These are phyloP conservation scores for Cynanchum wilfordii DNA, from an alignment of 257 asterid genomes.

Conservation along the genomic window DNA sequence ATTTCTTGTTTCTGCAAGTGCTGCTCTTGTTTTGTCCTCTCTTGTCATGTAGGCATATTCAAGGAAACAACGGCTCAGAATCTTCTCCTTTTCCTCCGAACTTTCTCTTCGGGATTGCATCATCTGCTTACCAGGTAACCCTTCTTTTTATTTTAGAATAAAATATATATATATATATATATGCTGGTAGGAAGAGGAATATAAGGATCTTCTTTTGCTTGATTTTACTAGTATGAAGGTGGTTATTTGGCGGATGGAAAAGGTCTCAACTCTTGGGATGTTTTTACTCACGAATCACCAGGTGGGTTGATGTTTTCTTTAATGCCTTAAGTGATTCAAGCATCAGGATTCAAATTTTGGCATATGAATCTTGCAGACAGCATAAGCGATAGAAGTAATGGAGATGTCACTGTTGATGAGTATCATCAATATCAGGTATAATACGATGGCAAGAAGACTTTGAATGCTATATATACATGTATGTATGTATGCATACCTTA, in stretches of 20 bases:
- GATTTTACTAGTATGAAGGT: conserved; percentile 37
- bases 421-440: conserved; percentile 29
- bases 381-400: conserved; percentile 13
- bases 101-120: conserved; percentile 23
- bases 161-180: neutral
- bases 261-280: conserved; percentile 35
- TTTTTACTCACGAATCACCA: conserved; percentile 26
- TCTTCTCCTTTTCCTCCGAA: conserved; percentile 20
- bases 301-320: conserved; percentile 5
- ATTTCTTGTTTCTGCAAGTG: conserved; percentile 5
- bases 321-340: neutral
- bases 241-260: conserved; percentile 25
- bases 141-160: neutral
- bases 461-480: no score
- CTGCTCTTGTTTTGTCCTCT: conserved; percentile 8
- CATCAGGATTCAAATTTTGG: neutral
- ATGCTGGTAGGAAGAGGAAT: no score
- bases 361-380: neutral
- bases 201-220: neutral
- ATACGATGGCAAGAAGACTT: neutral
- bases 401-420: conserved; percentile 31
- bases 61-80: neutral
- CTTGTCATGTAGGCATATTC: neutral
- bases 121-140: conserved; percentile 23
- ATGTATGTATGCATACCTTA: no score